phyloP scores from a whole-genome alignment of 2,329 filamentous ascomycete species.

The Cercospora sp. region DNA sequence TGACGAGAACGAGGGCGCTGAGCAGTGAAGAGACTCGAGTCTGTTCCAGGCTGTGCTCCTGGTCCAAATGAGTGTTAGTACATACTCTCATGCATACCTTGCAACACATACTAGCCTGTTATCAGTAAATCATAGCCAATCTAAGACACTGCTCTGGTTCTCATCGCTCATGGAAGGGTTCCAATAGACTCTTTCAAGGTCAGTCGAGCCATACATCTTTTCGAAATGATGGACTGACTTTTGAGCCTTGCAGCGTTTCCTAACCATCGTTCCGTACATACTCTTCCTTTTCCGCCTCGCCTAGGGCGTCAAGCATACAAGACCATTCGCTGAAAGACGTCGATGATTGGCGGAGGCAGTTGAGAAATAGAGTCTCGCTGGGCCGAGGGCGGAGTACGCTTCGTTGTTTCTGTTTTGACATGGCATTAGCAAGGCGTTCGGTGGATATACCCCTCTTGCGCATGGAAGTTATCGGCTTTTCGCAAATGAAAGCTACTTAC shows the following conservation, averaged over 20 bases:
- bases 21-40: too few relatives aligned
- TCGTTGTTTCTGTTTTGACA: background rate
- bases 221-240: background rate
- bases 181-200: background rate
- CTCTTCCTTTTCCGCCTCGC: too few relatives aligned
- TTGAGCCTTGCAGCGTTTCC: background rate
- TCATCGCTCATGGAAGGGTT: background rate
- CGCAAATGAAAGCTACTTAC: too few relatives aligned
- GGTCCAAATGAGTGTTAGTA: background rate
- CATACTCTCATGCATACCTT: too few relatives aligned
- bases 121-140: background rate
- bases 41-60: too few relatives aligned
- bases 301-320: background rate
- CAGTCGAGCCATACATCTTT: background rate
- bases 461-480: background rate
- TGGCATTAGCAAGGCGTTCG: slow-evolving; percentile 1
- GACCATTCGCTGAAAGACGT: background rate
- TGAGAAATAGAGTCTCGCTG: background rate
- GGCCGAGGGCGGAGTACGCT: background rate
- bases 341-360: background rate
- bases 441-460: background rate
- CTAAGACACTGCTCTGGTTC: background rate
- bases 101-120: background rate
- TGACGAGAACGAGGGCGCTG: too few relatives aligned
- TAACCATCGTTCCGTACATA: background rate